Evolutionary conservation across 495 filamentous ascomycete species (phyloP), one percentile per base, ranked within the genome.

Genomic region (Daldinia vernicosa): DNA sequence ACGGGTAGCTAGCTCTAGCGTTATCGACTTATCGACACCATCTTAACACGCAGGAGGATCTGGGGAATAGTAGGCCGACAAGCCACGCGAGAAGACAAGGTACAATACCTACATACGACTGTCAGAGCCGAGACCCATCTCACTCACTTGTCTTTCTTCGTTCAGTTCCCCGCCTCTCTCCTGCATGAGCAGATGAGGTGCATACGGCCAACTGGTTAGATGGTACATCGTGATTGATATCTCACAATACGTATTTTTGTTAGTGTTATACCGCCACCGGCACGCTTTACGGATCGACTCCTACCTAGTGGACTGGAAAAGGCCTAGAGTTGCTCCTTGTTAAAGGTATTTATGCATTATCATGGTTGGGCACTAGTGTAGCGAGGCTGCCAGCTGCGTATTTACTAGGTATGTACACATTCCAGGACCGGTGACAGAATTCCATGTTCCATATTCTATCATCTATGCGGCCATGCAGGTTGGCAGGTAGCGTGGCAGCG

Each of bases 21-120:
- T 27, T 52, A 6, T 27, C 28, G 40, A 57, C 58, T 27, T 52
- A 6, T 27, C 28, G 40, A 57, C 58, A 35, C 47, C 26, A 60
- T 24, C 27, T 35, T 52, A 56, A 22, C 45, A 28, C 12, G 26
- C 26, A 40, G 14, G 43, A 66, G 12, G 32, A 19, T 60, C 63
- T 71, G 63, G 69, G 69, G 64, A 68, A 68, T 32, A 60, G 52
- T 39, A 60, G 64, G 37, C 60, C 69, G 69, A 68, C 54, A 65
- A 57, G 65, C 64, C 70, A 71, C 69, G 69, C 69, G 69, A 71
- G 63, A 63, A 60, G 54, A 39, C 28, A 27, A 27, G 37, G 55
- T 59, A 64, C n/a, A n/a, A n/a, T n/a, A n/a, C n/a, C n/a, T n/a
- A n/a, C 55, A 60, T 27, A 50, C 54, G 14, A 63, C 39, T 27